Base-by-base conservation (phyloP, 2,329 filamentous ascomycete genomes). In the Acrodontium crateriforme region DNA sequence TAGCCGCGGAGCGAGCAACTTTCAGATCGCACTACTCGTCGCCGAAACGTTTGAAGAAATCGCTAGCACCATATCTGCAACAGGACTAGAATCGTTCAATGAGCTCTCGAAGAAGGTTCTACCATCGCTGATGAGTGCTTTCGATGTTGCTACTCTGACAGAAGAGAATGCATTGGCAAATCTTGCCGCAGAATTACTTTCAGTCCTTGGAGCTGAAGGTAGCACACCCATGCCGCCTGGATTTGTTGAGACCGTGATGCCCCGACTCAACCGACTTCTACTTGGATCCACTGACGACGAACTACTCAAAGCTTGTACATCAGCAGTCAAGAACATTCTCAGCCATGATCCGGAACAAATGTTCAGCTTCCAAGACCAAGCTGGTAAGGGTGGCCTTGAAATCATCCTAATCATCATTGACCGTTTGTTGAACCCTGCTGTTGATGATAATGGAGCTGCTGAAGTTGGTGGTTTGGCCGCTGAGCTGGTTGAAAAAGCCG, bases 391-490 rank as follows among this genome's bases (percentile, higher is more conserved):
- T 19, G 87, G 87, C 10, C 67, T 94, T 8, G 85, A 95, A 53
- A 76, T 92, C 16, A 82, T 83, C 33, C 69, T 98, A 25, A 72
- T 83, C 39, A 89, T 98, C 42, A 83, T 98, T 37, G 89, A 94
- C 52, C 80, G 87, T 25, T 69, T 98, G 4, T 69, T 98, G 16
- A 77, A 80, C 3, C 78, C 81, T 1, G 59, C 68, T 2, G 77
- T 95, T n/a, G 80, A 91, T 45, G 89, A 98, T 46, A 83, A 87
- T 45, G 81, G 84, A 11, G 89, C 87, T 4, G 82, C 84, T n/a
- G 87, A 98, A 58, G 85, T 98, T 23, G 89, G 89, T 41, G 83
- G 84, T 10, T 70, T 98, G 39, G 89, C 89, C 4, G 87, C 87
- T 2, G 85, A 93, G 55, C 65, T 98, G 16, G 89, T 98, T 1